phyloP scores from a whole-genome alignment of 2,329 filamentous ascomycete species.

The Aspergillus sp. region DNA sequence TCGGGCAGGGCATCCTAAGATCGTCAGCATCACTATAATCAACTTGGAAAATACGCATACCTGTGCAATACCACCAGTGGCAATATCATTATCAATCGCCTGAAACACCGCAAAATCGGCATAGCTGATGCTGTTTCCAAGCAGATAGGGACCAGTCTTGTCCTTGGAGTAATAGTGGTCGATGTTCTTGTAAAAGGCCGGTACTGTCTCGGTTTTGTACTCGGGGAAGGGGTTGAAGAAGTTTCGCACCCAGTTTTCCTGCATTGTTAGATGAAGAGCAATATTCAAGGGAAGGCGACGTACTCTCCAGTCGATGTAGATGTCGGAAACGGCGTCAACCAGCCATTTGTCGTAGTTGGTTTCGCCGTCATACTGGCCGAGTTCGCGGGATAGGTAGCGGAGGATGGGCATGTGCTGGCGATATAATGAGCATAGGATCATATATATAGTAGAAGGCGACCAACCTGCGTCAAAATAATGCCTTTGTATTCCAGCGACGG shows the following conservation, averaged over 20 bases:
- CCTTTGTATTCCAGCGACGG: constrained; percentile 35
- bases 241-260: constrained; percentile 23
- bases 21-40: too few species aligned
- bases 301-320: constrained; percentile 40
- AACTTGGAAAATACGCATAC: too few species aligned
- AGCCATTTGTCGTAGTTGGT: constrained; percentile 34
- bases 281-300: constrained; percentile 6
- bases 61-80: too few species aligned
- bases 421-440: background rate
- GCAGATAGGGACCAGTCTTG: constrained; percentile 28
- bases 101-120: constrained; percentile 38
- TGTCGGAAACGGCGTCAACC: constrained; percentile 33
- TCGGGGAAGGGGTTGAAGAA: constrained; percentile 19
- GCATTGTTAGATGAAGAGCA: background rate
- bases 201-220: constrained; percentile 26
- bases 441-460: background rate
- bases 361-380: constrained; percentile 32
- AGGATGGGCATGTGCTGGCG: constrained; percentile 28
- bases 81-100: constrained; percentile 33
- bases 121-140: constrained; percentile 34
- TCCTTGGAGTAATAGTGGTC: constrained; percentile 27
- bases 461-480: constrained; percentile 18
- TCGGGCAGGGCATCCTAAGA: too few species aligned
- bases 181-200: constrained; percentile 24
- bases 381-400: constrained; percentile 32